Conservation (phyloP, 352 stramenopile species). For the Elongisporangium senticosum region DNA sequence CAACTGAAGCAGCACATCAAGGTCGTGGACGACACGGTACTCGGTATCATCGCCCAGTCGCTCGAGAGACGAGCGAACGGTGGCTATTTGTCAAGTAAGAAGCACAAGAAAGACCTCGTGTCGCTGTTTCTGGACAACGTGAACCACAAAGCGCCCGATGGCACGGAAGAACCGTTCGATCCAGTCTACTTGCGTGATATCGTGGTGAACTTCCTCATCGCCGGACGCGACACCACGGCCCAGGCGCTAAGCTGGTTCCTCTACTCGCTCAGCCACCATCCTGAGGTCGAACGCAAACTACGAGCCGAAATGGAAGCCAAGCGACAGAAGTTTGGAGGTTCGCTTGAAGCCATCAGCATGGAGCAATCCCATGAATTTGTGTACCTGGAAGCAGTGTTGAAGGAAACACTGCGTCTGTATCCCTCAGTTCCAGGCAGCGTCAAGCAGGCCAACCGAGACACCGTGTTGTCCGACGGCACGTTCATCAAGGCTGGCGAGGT, state of each 20-base stretch:
- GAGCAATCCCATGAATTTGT: conserved; percentile 21
- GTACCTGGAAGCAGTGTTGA: conserved; percentile 46
- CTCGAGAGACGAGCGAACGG: conserved; percentile 18
- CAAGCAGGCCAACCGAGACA: conserved; percentile 33
- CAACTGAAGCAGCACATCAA: conserved; percentile 22
- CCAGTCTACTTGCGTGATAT: conserved; percentile 59
- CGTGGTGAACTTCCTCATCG: conserved; percentile 76
- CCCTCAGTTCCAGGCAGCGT: conserved; percentile 44
- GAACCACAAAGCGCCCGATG: neutral
- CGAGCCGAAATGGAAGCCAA: conserved; percentile 34
- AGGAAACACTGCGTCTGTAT: conserved; percentile 62
- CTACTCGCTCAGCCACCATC: conserved; percentile 41
- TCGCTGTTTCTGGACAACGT: conserved; percentile 32
- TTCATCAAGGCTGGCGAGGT: conserved; percentile 29
- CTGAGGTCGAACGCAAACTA: conserved; percentile 39
- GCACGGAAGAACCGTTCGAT: conserved; percentile 16
- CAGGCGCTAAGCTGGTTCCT: conserved; percentile 74
- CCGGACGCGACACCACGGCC: conserved; percentile 74
- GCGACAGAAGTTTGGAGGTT: conserved; percentile 1
- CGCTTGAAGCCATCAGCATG: conserved; percentile 12
- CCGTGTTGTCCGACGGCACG: conserved; percentile 57
- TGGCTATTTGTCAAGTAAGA: conserved; percentile 7
- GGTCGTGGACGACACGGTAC: conserved; percentile 29
- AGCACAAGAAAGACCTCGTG: conserved; percentile 32
- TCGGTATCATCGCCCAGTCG: conserved; percentile 34